Conservation (phyloP, 1,139 yeast genomes). For the Sugiyamaella castrensis region DNA sequence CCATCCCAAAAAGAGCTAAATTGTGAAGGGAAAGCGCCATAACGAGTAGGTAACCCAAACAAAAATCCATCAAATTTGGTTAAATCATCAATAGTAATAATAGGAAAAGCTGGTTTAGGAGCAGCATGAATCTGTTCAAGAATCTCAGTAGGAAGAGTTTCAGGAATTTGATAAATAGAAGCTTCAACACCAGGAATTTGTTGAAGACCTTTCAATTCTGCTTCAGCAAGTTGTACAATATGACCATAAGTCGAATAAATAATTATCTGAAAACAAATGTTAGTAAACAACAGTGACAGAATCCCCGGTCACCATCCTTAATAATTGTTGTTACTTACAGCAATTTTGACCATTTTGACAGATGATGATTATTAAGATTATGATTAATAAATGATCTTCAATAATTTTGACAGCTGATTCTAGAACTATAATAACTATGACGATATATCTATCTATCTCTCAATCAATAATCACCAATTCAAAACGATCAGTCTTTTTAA, state of each 20-base stretch:
- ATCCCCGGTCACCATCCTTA: background rate
- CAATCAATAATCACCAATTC: no score
- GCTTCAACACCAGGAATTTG: conserved; percentile 61
- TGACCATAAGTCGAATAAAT: conserved; percentile 67
- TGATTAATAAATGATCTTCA: no score
- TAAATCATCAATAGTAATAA: conserved; percentile 49
- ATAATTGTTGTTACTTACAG: conserved; percentile 25
- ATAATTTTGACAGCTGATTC: no score
- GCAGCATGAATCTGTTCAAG: conserved; percentile 50
- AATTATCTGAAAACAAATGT: conserved; percentile 39
- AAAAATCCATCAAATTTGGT: conserved; percentile 55
- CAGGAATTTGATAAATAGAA: conserved; percentile 58
- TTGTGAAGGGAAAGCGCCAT: conserved; percentile 61
- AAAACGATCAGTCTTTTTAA: no score
- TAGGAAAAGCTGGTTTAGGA: conserved; percentile 50
- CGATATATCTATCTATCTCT: no score
- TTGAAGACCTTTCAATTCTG: conserved; percentile 54
- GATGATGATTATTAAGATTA: no score
- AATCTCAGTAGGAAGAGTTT: conserved; percentile 52
- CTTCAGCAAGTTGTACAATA: conserved; percentile 51
- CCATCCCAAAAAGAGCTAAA: conserved; percentile 62
- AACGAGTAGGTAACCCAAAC: conserved; percentile 65
- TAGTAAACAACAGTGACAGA: background rate
- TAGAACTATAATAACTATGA: no score
- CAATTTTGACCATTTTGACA: conserved; percentile 22